Percentiles rank a stretch among this genome's conserved stretches.
These are phyloP conservation scores for Solanum chacoense DNA, from an alignment of 305 asterid genomes.

Conservation along the genomic window DNA sequence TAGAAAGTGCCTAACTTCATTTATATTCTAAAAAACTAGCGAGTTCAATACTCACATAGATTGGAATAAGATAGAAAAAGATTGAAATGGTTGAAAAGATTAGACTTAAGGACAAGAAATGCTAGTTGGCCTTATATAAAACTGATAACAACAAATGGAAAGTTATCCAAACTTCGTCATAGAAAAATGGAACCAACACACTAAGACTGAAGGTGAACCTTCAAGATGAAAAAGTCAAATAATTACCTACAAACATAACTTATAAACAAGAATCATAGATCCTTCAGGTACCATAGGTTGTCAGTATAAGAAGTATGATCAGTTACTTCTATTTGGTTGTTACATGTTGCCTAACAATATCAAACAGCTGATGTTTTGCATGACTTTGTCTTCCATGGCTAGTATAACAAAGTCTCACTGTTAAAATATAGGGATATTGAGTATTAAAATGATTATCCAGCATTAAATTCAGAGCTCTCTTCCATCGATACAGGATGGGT, in stretches of 20 bases:
- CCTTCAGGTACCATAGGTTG: not conserved
- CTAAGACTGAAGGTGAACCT: not conserved
- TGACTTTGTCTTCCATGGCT: not conserved
- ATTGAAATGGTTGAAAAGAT: not conserved
- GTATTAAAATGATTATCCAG: not conserved
- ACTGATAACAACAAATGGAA: not conserved
- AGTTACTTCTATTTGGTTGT: not conserved
- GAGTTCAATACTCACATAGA: not conserved
- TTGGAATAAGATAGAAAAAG: not conserved
- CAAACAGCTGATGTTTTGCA: not conserved
- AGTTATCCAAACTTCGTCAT: not conserved
- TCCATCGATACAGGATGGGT: not conserved
- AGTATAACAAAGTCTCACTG: not conserved
- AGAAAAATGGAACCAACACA: not conserved
- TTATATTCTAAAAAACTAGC: not conserved
- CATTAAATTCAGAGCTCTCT: not conserved
- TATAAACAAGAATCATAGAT: not conserved
- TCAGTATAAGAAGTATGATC: not conserved
- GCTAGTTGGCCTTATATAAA: not conserved
- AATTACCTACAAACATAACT: not conserved
- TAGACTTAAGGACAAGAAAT: not conserved
- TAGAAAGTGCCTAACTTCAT: not conserved
- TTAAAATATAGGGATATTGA: not conserved
- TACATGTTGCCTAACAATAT: not conserved
- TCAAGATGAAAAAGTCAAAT: not conserved